Conservation (phyloP, 2,329 filamentous ascomycete genomes). For the Fusarium sp. region DNA sequence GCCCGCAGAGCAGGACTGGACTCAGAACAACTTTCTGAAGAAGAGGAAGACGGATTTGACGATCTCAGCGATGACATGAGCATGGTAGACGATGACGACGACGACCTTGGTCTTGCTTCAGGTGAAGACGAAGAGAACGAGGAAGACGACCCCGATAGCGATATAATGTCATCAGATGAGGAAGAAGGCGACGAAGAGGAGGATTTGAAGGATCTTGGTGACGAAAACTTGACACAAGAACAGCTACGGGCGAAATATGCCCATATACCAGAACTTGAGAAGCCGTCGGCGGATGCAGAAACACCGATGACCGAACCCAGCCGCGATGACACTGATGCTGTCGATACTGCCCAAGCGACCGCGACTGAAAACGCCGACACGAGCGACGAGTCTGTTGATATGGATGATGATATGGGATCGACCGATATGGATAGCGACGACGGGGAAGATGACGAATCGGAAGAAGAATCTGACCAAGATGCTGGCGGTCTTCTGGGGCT, state of each 20-base stretch:
- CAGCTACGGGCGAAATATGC: constrained; percentile 78
- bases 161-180: constrained; percentile 72
- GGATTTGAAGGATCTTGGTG: constrained; percentile 65
- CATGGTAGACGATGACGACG: constrained; percentile 48
- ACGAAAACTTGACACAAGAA: constrained; percentile 77
- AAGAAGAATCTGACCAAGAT: constrained; percentile 60
- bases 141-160: constrained; percentile 59
- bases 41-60: constrained; percentile 61
- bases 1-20: constrained; percentile 68
- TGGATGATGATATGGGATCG: constrained; percentile 75
- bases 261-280: constrained; percentile 66
- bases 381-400: constrained; percentile 75
- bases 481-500: constrained; percentile 66
- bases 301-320: constrained; percentile 41
- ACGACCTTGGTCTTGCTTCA: constrained; percentile 53
- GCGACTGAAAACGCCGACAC: constrained; percentile 58
- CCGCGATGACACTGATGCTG: constrained; percentile 43
- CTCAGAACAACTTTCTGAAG: constrained; percentile 63
- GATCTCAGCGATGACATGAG: constrained; percentile 63
- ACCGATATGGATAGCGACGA: constrained; percentile 64
- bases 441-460: constrained; percentile 60
- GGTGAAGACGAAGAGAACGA: constrained; percentile 57
- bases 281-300: constrained; percentile 46
- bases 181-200: constrained; percentile 73
- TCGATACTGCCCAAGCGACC: constrained; percentile 41